Conservation (phyloP, 306 rosid species). For the Quercus cerris region DNA sequence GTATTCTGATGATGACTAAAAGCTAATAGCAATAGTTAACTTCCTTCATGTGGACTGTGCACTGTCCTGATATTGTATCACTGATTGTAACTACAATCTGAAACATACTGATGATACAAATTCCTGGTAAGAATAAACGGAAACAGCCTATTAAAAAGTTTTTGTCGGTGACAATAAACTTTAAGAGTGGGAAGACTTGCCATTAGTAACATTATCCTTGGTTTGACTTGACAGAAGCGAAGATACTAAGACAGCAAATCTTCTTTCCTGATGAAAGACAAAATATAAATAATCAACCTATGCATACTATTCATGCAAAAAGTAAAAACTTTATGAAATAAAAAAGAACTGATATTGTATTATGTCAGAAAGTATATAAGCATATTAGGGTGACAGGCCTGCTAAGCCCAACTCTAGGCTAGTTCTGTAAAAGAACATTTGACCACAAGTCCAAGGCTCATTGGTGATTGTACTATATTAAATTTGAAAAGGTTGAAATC, state of each 20-base stretch:
- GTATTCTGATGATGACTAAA: neutral
- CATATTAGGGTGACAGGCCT: neutral
- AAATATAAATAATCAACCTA: slow-evolving; percentile 9
- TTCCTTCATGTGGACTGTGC: neutral
- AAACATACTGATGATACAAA: neutral
- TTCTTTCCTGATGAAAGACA: slow-evolving; percentile 57
- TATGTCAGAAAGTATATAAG: neutral
- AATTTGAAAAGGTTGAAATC: neutral
- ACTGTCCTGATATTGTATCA: neutral
- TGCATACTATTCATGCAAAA: slow-evolving; percentile 1
- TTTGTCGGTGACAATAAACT: slow-evolving; percentile 5
- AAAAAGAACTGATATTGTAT: neutral
- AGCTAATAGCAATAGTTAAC: neutral
- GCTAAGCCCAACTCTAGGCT: neutral
- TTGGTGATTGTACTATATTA: neutral
- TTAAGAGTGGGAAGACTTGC: slow-evolving; percentile 37
- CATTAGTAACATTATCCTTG: slow-evolving; percentile 79
- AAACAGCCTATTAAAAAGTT: neutral
- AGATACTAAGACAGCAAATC: slow-evolving; percentile 88
- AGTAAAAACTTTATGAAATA: slow-evolving; percentile 2
- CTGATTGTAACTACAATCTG: neutral
- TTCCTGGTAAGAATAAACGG: slow-evolving; percentile 3
- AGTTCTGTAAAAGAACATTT: neutral
- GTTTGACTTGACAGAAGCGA: slow-evolving; percentile 92
- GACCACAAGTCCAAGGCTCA: slow-evolving; percentile 1